A percentile compares a stretch with the other conserved stretches of the same genome.
Conservation (phyloP, 345 rosid species). For the Mallotus nudiflorus region DNA sequence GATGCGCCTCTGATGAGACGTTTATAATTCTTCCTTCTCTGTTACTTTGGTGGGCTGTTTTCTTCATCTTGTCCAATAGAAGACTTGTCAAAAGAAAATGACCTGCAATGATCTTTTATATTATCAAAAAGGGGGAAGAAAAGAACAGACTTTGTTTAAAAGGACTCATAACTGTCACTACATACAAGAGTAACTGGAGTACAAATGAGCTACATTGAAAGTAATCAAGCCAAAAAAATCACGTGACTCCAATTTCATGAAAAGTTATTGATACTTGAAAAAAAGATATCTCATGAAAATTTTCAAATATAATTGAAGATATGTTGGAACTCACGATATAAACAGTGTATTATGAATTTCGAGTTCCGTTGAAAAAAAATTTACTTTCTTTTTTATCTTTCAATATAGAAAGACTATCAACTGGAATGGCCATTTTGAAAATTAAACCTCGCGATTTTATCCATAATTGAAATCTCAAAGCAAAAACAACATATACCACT, state of each 20-base stretch:
- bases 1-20: constrained; percentile 43
- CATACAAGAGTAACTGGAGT: neutral
- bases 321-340: no score
- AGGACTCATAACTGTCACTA: neutral
- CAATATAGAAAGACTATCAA: no score
- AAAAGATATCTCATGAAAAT: neutral
- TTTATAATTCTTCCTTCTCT: constrained; percentile 52
- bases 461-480: neutral
- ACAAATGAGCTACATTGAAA: neutral
- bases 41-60: constrained; percentile 32
- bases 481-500: neutral
- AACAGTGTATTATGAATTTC: no score
- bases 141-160: neutral
- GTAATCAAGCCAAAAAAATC: neutral
- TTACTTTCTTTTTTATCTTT: no score
- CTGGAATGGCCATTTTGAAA: no score
- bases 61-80: constrained; percentile 46
- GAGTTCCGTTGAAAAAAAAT: no score
- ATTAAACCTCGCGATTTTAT: no score
- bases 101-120: constrained; percentile 33
- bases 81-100: constrained; percentile 56
- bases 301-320: neutral
- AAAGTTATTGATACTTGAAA: neutral
- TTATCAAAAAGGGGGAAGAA: neutral
- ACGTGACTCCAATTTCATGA: neutral